Base-by-base conservation (phyloP, 1,284 basidiomycete species). In the Puccinia polysora region DNA sequence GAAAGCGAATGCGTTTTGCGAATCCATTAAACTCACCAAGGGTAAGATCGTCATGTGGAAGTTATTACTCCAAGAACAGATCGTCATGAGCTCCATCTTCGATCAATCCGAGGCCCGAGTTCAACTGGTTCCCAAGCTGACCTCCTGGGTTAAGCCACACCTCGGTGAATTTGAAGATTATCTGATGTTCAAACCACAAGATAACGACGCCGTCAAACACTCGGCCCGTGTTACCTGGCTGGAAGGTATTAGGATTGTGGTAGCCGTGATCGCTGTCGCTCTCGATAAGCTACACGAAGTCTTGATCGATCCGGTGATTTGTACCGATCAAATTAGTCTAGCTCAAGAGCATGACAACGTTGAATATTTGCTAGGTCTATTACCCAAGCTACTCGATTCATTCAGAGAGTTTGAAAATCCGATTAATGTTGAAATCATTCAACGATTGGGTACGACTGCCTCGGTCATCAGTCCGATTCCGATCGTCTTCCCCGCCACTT, bases 91-190 rank as follows among this genome's bases (percentile, higher is more conserved):
- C 14, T 88, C 89, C 79, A 81, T 96, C 47, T 96, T 97, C 78
- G 90, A 94, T 76, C 86, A 89, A 74, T 82, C 87, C 2, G 85
- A 89, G 71, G 88, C 89, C 8, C 86, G 95, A 15, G 84, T 88
- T 0, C 81, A 90, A 15, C 83, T 98, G 23, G 87, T 96, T 5
- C 94, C 96, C 71, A 87, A 88, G 32, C 86, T 97, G 43, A 87
- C 93, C 2, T 85, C 88, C 25, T 97, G 93, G 92, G 88, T 97
- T 76, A 95, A 93, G 78, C 92, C 93, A 0, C 89, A 95, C 79
- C 89, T 97, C 75, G 94, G 94, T n/a, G 84, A 85, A 20, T 96
- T 89, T 77, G 91, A 96, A 75, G 89, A 91, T 78, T 89, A 73
- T 23, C 18, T 71, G n/a, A 86, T 78, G 80, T 84, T 50, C 85